A percentile compares a stretch with the other conserved stretches of the same genome.
phyloP scores from a whole-genome alignment of 2,329 filamentous ascomycete genomes.

The Aspergillus sp. region DNA sequence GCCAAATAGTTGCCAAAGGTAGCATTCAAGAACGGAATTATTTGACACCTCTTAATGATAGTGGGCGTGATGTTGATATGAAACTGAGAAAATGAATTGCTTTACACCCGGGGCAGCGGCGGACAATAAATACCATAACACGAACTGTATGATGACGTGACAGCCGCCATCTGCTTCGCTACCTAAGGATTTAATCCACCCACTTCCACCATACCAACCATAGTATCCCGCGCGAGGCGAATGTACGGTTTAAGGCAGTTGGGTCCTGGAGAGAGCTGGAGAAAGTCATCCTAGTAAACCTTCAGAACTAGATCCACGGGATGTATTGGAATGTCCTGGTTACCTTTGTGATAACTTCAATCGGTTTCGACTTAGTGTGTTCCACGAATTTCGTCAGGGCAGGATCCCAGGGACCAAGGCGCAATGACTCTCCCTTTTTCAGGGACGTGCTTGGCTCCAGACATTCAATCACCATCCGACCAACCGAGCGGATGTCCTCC shows the following conservation, averaged over 20 bases:
- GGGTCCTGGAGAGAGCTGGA: slow-evolving; percentile 9
- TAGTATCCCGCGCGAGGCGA: slow-evolving; percentile 10
- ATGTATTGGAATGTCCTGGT: slow-evolving; percentile 2
- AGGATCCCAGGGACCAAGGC: slow-evolving; percentile 3
- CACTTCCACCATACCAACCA: background rate
- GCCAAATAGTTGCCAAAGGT: no score
- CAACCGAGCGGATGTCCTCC: slow-evolving; percentile 6
- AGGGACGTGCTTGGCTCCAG: slow-evolving; percentile 10
- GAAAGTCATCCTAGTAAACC: slow-evolving; percentile 13
- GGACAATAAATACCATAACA: no score
- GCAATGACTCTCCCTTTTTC: slow-evolving; percentile 4
- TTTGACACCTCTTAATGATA: no score
- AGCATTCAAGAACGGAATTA: no score
- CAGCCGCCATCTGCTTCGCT: no score
- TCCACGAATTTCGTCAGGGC: slow-evolving; percentile 6
- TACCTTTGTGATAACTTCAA: background rate
- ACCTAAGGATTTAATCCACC: no score
- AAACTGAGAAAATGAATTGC: no score
- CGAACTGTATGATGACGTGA: no score
- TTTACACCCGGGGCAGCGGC: background rate
- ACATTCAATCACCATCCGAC: slow-evolving; percentile 12
- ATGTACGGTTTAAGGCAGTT: slow-evolving; percentile 15
- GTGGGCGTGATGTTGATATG: no score
- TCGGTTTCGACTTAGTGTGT: slow-evolving; percentile 3
- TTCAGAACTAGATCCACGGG: background rate